A percentile compares a stretch with the other conserved stretches of the same genome.
Conservation (phyloP, 1,284 basidiomycete species). For the Trichosporon sp. region DNA sequence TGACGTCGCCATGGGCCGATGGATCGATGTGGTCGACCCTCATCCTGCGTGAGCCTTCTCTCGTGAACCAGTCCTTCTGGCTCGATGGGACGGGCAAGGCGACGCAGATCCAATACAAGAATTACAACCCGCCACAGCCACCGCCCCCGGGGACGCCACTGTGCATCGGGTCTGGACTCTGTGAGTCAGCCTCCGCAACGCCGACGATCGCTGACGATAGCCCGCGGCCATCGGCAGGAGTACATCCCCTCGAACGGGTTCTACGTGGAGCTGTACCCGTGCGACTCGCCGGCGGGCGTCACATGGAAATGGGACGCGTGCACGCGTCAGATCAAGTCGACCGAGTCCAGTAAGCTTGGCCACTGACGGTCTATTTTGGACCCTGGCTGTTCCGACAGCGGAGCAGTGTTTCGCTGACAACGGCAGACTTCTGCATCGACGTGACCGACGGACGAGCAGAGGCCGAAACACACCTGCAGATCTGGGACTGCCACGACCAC, state of each 20-base stretch:
- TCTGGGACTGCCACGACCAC: not conserved
- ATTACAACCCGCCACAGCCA: not conserved
- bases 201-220: not conserved
- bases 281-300: not conserved
- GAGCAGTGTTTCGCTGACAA: not conserved
- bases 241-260: not conserved
- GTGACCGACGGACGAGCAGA: not conserved
- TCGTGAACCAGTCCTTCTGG: not conserved
- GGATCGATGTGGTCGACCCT: not conserved
- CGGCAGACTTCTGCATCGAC: not conserved
- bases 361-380: no score
- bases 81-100: not conserved
- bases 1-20: not conserved
- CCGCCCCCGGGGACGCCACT: not conserved
- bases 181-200: not conserved
- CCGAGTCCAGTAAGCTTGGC: not conserved
- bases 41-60: not conserved
- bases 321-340: not conserved
- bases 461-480: not conserved
- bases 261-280: not conserved
- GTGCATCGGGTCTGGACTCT: not conserved
- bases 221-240: not conserved
- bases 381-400: not conserved
- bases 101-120: not conserved
- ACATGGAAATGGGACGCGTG: not conserved